phyloP scores from a whole-genome alignment of 2,329 filamentous ascomycete genomes.

The Pseudocercospora musae region DNA sequence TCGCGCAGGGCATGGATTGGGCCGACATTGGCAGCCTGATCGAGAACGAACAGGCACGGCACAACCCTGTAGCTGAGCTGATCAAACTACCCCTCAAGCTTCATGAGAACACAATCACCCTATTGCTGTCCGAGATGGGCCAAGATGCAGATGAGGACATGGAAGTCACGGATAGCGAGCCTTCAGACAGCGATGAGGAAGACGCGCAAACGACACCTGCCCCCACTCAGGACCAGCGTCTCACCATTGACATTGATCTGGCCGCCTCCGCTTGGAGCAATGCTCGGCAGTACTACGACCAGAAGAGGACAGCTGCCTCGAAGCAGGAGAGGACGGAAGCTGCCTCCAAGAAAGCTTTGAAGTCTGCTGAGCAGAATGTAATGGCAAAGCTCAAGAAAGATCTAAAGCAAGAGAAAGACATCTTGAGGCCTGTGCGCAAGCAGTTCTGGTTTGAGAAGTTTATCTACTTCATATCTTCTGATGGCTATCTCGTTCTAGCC shows the following conservation, averaged over 20 bases:
- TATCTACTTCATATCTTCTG: conserved; percentile 88
- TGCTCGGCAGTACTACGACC: conserved; percentile 85
- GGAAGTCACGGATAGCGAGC: conserved; percentile 60
- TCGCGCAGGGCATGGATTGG: conserved; percentile 97
- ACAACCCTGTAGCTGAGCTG: conserved; percentile 80
- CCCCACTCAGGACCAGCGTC: conserved; percentile 40
- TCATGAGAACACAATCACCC: conserved; percentile 81
- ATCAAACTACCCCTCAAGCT: conserved; percentile 87
- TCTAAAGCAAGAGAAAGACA: conserved; percentile 85
- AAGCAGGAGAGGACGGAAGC: conserved; percentile 85
- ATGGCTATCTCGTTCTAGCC: conserved; percentile 85
- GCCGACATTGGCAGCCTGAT: conserved; percentile 84
- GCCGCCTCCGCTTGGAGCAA: conserved; percentile 81
- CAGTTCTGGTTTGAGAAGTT: conserved; percentile 98
- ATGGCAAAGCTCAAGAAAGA: conserved; percentile 79
- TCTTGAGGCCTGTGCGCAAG: conserved; percentile 76
- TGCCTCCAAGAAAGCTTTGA: conserved; percentile 78
- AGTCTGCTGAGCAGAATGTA: conserved; percentile 87
- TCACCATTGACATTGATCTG: conserved; percentile 83
- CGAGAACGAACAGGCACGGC: conserved; percentile 75
- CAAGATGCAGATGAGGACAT: conserved; percentile 55
- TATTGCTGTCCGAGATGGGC: conserved; percentile 65
- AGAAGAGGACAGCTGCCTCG: conserved; percentile 75
- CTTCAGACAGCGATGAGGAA: conserved; percentile 60
- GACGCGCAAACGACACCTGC: conserved; percentile 41